A percentile compares a stretch with the other conserved stretches of the same genome.
Evolutionary conservation across 352 stramenopile species (phyloP).

Genomic region (Globisporangium sylvaticum): DNA sequence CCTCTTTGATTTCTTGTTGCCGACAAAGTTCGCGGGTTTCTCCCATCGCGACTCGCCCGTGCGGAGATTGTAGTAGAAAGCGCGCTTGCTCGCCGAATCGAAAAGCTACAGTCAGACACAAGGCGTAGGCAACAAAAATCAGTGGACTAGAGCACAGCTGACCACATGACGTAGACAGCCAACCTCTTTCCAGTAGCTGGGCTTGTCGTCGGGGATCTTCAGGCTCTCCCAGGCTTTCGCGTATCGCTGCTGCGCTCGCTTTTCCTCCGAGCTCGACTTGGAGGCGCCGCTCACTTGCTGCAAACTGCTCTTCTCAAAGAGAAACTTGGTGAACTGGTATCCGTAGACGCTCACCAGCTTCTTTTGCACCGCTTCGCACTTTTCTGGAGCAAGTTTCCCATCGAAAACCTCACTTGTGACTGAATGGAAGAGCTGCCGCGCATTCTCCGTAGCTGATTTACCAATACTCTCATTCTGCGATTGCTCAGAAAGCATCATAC

Average conservation of each 20-base stretch:
- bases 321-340: conserved; percentile 45
- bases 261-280: conserved; percentile 31
- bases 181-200: conserved; percentile 70
- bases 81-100: conserved; percentile 32
- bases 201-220: conserved; percentile 40
- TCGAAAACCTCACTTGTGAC: conserved; percentile 19
- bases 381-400: conserved; percentile 16
- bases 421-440: conserved; percentile 21
- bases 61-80: conserved; percentile 72
- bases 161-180: neutral
- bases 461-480: neutral
- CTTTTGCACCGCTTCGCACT: conserved; percentile 24
- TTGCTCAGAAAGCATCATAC: conserved; percentile 2
- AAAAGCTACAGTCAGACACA: conserved; percentile 33
- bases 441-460: neutral
- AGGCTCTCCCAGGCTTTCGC: conserved; percentile 29
- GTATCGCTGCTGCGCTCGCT: conserved; percentile 32
- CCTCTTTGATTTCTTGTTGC: conserved; percentile 8
- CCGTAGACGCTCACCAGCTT: conserved; percentile 36
- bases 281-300: conserved; percentile 19
- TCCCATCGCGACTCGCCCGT: conserved; percentile 67
- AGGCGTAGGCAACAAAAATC: neutral
- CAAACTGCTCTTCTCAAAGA: conserved; percentile 49
- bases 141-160: neutral
- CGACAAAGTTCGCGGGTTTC: conserved; percentile 33